Percentiles rank a stretch among this genome's conserved stretches.
These are phyloP conservation scores for Mycena citricolor DNA, from an alignment of 1,284 basidiomycete species.

Conservation along the genomic window DNA sequence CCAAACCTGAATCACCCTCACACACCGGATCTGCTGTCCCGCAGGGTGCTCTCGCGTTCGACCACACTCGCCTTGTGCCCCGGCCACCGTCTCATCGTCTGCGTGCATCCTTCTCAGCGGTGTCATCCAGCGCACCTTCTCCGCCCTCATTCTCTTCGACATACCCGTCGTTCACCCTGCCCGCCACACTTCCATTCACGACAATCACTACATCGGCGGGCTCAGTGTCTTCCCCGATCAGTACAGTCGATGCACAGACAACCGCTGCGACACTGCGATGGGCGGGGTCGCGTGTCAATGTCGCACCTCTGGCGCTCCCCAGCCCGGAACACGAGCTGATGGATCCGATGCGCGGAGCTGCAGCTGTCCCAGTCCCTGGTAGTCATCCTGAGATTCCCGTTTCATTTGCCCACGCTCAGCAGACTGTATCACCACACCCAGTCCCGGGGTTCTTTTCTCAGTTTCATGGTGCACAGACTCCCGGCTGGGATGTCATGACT, in stretches of 20 bases:
- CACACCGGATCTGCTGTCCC: slow-evolving; percentile 54
- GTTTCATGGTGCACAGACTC: slow-evolving; percentile 12
- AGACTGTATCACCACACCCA: slow-evolving; percentile 18
- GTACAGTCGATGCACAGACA: slow-evolving; percentile 52
- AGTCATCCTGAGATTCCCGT: slow-evolving; percentile 40
- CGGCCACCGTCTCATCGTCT: slow-evolving; percentile 12
- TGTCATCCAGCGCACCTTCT: slow-evolving; percentile 47
- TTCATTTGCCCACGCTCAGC: not conserved
- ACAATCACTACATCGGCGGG: slow-evolving; percentile 28
- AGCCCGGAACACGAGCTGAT: slow-evolving; percentile 86
- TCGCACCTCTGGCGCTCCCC: slow-evolving; percentile 79
- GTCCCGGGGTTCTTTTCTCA: slow-evolving; percentile 4
- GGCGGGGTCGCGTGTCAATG: slow-evolving; percentile 72
- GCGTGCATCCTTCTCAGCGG: slow-evolving; percentile 19
- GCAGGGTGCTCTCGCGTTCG: slow-evolving; percentile 13
- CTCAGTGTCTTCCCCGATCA: slow-evolving; percentile 25
- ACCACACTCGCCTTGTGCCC: slow-evolving; percentile 6
- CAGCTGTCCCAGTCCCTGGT: slow-evolving; percentile 61
- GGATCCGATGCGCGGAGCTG: slow-evolving; percentile 77
- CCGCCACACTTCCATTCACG: slow-evolving; percentile 11
- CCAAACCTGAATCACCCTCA: too few relatives aligned
- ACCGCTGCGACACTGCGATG: slow-evolving; percentile 83
- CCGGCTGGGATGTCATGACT: slow-evolving; percentile 32
- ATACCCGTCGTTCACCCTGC: slow-evolving; percentile 29
- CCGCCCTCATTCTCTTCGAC: slow-evolving; percentile 29